Base-by-base conservation (phyloP, 2,329 filamentous ascomycete species). In the Albophoma yamanashiensis region DNA sequence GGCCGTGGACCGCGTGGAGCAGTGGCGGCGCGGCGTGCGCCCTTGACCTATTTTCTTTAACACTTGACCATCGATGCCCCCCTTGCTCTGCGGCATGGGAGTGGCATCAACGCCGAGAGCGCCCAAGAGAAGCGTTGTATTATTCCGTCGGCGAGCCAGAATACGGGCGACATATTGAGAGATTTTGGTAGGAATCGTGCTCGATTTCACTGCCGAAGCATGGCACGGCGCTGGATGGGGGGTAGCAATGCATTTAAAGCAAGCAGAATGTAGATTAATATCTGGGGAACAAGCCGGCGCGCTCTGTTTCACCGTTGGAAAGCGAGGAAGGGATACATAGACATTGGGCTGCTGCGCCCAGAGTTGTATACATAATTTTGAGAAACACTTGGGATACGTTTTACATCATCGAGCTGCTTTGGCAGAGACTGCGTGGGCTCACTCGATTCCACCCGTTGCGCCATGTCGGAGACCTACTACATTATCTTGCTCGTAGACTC, bases 11-110 rank as follows among this genome's bases (percentile, higher is more conserved):
- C 70, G 73, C 42, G 74, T 77, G 8, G 75, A 78, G 61, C 71
- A 74, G 59, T 78, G 76, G 76, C 70, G 76, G 52, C 75, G 77
- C 58, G 69, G 75, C 56, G 71, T 78, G 22, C 68, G 68, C 60
- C 73, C 71, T 20, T 75, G 60, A 43, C 40, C 20, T 47, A 20
- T 47, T 47, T 25, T 45, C 25, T 52, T 22, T 14, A n/a, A 27
- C 12, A 20, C 2, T 38, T 61, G 31, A 60, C 39, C 4, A 14
- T 8, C 39, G 14, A 22, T 40, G 36, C 22, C 3, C 27, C 27
- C 50, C 22, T 20, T 22, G 31, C 17, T 38, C 38, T 25, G 47
- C 17, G 6, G 47, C 47, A 52, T 11, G 20, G 31, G 31, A 38
- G 50, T 11, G 31, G 11, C 31, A 22, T 38, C 31, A 38, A 22